Evolutionary conservation across 768 basidiomycete species (phyloP).

Genomic region (Candolleomyces efflorescens): DNA sequence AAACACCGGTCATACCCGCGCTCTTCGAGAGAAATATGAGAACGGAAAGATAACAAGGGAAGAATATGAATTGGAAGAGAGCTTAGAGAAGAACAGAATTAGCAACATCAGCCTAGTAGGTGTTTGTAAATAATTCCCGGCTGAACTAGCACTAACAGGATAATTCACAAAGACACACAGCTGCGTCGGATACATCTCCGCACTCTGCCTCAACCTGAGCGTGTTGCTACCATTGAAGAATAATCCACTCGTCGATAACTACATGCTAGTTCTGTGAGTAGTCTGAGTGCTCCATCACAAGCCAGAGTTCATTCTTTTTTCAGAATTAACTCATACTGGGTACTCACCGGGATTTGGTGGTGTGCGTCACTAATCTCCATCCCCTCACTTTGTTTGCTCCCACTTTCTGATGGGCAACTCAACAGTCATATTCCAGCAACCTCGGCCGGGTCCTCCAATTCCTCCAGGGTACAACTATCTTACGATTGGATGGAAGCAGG

Average conservation of each 20-base stretch:
- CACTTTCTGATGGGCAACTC: not conserved
- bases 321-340: conserved; percentile 74
- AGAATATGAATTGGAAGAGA: conserved; percentile 71
- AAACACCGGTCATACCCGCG: conserved; percentile 63
- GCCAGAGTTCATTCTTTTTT: not conserved
- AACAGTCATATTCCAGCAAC: conserved; percentile 77
- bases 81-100: conserved; percentile 78
- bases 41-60: conserved; percentile 54
- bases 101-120: conserved; percentile 79
- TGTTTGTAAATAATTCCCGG: not conserved
- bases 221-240: conserved; percentile 58
- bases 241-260: conserved; percentile 69
- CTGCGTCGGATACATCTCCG: conserved; percentile 70
- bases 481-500: conserved; percentile 86
- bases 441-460: conserved; percentile 75
- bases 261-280: conserved; percentile 60
- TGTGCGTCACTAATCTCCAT: conserved; percentile 39
- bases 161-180: conserved; percentile 53
- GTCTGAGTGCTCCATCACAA: not conserved
- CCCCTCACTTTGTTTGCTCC: not conserved
- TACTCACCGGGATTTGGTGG: conserved; percentile 83
- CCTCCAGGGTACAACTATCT: conserved; percentile 75
- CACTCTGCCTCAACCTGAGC: conserved; percentile 62
- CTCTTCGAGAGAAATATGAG: conserved; percentile 51
- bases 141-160: not conserved